A percentile compares a stretch with the other conserved stretches of the same genome.
Conservation (phyloP, 345 rosid genomes). For the Aegle marmelos region DNA sequence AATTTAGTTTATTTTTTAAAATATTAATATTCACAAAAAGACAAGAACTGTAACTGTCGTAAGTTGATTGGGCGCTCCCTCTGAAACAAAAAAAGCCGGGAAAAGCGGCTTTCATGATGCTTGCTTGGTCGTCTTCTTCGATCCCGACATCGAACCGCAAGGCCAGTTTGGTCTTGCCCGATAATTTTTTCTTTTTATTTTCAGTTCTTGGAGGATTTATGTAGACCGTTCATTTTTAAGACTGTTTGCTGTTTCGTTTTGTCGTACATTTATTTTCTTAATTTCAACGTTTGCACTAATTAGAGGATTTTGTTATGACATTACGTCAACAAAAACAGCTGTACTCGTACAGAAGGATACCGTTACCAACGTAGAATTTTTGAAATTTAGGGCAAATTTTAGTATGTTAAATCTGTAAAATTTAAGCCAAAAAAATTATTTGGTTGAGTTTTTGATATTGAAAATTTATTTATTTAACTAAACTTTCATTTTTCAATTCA, state of each 20-base stretch:
- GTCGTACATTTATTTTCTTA: not conserved
- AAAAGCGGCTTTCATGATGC: conserved; percentile 14
- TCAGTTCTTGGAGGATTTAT: not conserved
- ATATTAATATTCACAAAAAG: not conserved
- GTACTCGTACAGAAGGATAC: not conserved
- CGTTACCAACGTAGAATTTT: not conserved
- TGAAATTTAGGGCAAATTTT: no score
- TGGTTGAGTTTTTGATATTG: not conserved
- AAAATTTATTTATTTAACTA: no score
- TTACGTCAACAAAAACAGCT: not conserved
- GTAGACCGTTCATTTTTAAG: no score
- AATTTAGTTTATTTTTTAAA: not conserved
- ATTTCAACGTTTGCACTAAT: not conserved
- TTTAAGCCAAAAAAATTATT: no score
- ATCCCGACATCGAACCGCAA: not conserved
- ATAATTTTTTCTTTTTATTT: no score
- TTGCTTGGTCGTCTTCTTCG: conserved; percentile 11
- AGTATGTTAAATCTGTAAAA: not conserved
- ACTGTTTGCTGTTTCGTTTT: no score
- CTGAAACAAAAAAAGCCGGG: conserved; percentile 15
- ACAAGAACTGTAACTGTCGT: not conserved
- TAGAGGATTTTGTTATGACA: not conserved
- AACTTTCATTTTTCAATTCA: no score
- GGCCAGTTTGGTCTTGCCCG: not conserved
- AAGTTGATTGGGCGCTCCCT: conserved; percentile 11